Evolutionary conservation across 2,329 filamentous ascomycete species (phyloP).

Genomic region (Trichoderma koningii): DNA sequence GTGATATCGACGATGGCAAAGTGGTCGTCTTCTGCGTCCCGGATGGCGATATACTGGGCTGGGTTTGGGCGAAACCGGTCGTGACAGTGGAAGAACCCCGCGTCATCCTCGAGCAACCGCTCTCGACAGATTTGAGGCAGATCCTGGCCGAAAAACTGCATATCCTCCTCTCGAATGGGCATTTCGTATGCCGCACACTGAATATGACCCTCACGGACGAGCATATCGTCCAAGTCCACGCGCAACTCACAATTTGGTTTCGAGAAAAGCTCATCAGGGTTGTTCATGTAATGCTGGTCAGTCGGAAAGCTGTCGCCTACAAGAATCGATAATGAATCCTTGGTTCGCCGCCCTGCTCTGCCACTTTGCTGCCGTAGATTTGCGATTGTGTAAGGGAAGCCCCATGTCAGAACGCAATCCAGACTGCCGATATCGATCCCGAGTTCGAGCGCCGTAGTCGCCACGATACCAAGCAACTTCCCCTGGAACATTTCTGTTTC

Average conservation of each 20-base stretch:
- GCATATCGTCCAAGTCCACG: slow-evolving; percentile 87
- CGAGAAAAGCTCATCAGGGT: slow-evolving; percentile 90
- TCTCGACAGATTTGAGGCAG: slow-evolving; percentile 71
- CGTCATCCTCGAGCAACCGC: slow-evolving; percentile 69
- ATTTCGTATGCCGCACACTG: slow-evolving; percentile 96
- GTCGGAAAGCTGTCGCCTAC: slow-evolving; percentile 87
- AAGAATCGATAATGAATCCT: slow-evolving; percentile 86
- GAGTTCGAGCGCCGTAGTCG: slow-evolving; percentile 88
- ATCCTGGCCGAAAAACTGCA: slow-evolving; percentile 74
- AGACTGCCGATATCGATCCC: slow-evolving; percentile 94
- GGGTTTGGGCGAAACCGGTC: slow-evolving; percentile 84
- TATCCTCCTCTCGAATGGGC: slow-evolving; percentile 82
- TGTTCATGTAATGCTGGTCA: slow-evolving; percentile 96
- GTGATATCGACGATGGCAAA: slow-evolving; percentile 92
- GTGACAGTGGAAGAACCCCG: slow-evolving; percentile 88
- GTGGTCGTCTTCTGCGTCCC: slow-evolving; percentile 85
- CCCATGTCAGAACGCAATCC: slow-evolving; percentile 90
- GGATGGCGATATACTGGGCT: slow-evolving; percentile 80
- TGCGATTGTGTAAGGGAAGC: slow-evolving; percentile 93
- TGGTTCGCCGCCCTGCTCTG: slow-evolving; percentile 86
- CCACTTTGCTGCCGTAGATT: slow-evolving; percentile 95
- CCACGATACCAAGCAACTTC: slow-evolving; percentile 87
- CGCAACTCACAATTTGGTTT: slow-evolving; percentile 87
- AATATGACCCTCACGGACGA: slow-evolving; percentile 89
- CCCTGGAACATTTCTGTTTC: slow-evolving; percentile 98